Percentiles rank a stretch among this genome's conserved stretches.
These are phyloP conservation scores for Cercospora sesami DNA, from an alignment of 2,329 filamentous ascomycete genomes.

Conservation along the genomic window DNA sequence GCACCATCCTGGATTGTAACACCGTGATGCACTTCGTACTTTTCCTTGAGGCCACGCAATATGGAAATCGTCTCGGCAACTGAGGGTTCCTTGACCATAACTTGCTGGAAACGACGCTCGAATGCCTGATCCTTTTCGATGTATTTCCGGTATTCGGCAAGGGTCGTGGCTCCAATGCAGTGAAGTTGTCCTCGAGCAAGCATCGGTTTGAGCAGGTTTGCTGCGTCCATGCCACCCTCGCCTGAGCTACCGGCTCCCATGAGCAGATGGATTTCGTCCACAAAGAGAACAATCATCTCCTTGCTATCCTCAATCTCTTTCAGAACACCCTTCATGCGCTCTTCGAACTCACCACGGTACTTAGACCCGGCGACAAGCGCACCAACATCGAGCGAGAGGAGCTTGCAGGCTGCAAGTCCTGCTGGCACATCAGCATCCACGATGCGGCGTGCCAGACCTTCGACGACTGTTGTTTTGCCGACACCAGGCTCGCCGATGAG, in stretches of 20 bases:
- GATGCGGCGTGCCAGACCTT: slow-evolving; percentile 91
- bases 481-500: slow-evolving; percentile 98
- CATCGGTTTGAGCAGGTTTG: slow-evolving; percentile 97
- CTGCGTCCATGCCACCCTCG: slow-evolving; percentile 97
- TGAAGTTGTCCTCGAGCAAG: slow-evolving; percentile 93
- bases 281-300: slow-evolving; percentile 96
- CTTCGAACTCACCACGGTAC: slow-evolving; percentile 97
- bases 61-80: slow-evolving; percentile 93
- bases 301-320: slow-evolving; percentile 95
- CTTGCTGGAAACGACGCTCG: slow-evolving; percentile 97
- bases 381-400: slow-evolving; percentile 93
- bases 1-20: slow-evolving; percentile 94
- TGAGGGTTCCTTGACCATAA: slow-evolving; percentile 90
- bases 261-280: slow-evolving; percentile 96
- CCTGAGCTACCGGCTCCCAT: slow-evolving; percentile 96
- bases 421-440: slow-evolving; percentile 96
- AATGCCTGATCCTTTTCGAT: slow-evolving; percentile 98
- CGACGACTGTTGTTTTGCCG: slow-evolving; percentile 96
- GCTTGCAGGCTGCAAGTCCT: slow-evolving; percentile 87
- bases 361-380: slow-evolving; percentile 96
- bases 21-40: slow-evolving; percentile 97
- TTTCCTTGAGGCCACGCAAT: slow-evolving; percentile 95
- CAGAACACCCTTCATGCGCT: slow-evolving; percentile 97
- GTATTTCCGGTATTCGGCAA: slow-evolving; percentile 96
- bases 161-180: slow-evolving; percentile 95